Percentiles rank a stretch among this genome's conserved stretches.
These are phyloP conservation scores for Blepharisma japonicum DNA, from an alignment of 73 alveolate genomes.

Conservation along the genomic window DNA sequence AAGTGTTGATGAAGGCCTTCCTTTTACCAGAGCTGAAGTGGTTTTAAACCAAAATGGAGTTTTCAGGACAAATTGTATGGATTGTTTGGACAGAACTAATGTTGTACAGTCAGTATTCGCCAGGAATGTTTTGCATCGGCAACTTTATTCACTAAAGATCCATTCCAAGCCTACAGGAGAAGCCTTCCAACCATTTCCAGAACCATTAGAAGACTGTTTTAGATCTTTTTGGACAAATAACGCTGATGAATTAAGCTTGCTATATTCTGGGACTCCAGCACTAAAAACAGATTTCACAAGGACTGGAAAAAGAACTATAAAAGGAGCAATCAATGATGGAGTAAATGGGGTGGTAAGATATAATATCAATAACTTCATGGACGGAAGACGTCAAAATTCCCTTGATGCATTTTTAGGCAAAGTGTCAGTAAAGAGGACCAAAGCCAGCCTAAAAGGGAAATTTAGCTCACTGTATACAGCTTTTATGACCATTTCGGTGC, in stretches of 20 bases:
- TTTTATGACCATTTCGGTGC: too few species aligned
- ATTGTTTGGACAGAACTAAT: conserved; percentile 96
- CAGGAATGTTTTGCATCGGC: conserved; percentile 65
- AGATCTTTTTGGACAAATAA: conserved; percentile 94
- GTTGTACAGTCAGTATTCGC: conserved; percentile 92
- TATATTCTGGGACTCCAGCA: conserved; percentile 98
- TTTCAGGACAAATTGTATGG: conserved; percentile 96
- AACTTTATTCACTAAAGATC: conserved; percentile 57
- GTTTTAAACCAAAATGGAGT: conserved; percentile 69
- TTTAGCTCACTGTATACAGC: too few species aligned
- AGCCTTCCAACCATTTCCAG: conserved; percentile 83
- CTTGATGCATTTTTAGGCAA: conserved; percentile 51
- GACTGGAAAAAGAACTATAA: conserved; percentile 92
- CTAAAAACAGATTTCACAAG: conserved; percentile 96
- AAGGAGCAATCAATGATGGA: conserved; percentile 91
- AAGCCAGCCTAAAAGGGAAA: too few species aligned
- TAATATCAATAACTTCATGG: conserved; percentile 87
- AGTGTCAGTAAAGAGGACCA: conserved; percentile 28
- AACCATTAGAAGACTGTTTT: conserved; percentile 75
- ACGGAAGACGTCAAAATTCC: conserved; percentile 72
- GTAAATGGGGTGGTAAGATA: conserved; percentile 80
- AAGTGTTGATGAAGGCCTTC: conserved; percentile 27
- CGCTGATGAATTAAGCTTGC: conserved; percentile 82
- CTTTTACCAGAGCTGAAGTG: conserved; percentile 23
- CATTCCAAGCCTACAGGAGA: conserved; percentile 37